phyloP scores from a whole-genome alignment of 306 rosid genomes.

The Trichosanthes cucumerina region DNA sequence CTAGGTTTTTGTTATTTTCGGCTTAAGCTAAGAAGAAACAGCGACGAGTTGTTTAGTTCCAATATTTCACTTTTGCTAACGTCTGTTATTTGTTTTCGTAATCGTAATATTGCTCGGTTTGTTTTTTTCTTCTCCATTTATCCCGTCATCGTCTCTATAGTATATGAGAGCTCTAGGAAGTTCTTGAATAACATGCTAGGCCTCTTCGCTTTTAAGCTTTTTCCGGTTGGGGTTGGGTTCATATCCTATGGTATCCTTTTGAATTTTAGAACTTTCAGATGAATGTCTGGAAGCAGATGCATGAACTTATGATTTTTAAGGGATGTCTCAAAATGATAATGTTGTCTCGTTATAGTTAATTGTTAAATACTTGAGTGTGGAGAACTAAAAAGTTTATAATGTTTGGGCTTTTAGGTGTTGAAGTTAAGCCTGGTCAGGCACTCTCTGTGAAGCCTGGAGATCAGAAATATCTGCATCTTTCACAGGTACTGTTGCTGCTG shows the following conservation, averaged over 20 bases:
- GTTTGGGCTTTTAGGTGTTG: slow-evolving; percentile 41
- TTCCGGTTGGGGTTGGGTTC: no score
- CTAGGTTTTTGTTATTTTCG: not conserved
- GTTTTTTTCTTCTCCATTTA: not conserved
- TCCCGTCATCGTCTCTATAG: not conserved
- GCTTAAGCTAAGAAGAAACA: not conserved
- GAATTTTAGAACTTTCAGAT: no score
- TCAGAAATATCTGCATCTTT: slow-evolving; percentile 44
- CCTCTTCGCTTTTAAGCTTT: no score
- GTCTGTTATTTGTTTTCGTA: not conserved
- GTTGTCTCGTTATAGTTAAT: not conserved
- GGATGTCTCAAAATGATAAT: not conserved
- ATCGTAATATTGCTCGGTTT: not conserved
- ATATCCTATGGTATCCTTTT: no score
- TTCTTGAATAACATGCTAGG: not conserved
- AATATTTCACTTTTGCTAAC: no score
- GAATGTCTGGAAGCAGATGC: not conserved
- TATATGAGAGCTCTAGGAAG: not conserved
- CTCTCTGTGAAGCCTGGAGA: slow-evolving; percentile 29
- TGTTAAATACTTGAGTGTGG: not conserved
- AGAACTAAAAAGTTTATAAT: not conserved
- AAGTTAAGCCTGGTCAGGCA: slow-evolving; percentile 71
- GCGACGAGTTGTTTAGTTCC: not conserved
- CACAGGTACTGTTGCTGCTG: slow-evolving; percentile 39
- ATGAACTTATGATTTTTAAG: not conserved